Conservation (phyloP, 2,329 filamentous ascomycete species). For the Huntiella decipiens region DNA sequence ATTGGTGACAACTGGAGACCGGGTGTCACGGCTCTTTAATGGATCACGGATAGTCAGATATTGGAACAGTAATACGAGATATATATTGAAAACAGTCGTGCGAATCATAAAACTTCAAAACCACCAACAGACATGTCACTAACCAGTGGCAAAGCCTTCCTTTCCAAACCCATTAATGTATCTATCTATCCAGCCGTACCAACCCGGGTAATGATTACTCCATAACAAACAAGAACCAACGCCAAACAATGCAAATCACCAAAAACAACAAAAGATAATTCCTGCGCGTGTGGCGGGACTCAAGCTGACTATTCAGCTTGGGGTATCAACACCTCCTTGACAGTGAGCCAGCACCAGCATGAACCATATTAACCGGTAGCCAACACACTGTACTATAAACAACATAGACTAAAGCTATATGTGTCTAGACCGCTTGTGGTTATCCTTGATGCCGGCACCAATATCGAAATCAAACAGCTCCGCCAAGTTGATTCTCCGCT, state of each 20-base stretch:
- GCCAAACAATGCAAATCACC: not conserved
- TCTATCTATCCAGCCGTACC: too few species aligned
- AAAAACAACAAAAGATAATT: slow-evolving; percentile 2
- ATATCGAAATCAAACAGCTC: slow-evolving; percentile 58
- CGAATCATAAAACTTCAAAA: not conserved
- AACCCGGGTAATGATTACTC: too few species aligned
- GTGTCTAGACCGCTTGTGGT: slow-evolving; percentile 35
- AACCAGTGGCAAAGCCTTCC: too few species aligned
- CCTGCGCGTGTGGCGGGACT: not conserved
- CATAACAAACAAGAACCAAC: not conserved
- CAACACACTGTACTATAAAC: not conserved
- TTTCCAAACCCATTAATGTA: too few species aligned
- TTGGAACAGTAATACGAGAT: not conserved
- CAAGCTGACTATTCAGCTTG: not conserved
- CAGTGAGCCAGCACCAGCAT: not conserved
- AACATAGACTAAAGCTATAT: slow-evolving; percentile 14
- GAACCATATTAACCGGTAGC: not conserved
- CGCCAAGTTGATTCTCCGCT: slow-evolving; percentile 52
- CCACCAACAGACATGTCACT: too few species aligned
- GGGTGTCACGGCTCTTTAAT: slow-evolving; percentile 42
- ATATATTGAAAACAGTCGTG: not conserved
- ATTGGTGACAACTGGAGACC: slow-evolving; percentile 77
- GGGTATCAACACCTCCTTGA: not conserved
- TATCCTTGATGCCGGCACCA: slow-evolving; percentile 44
- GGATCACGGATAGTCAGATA: not conserved